Percentiles rank a stretch among this genome's conserved stretches.
Conservation (phyloP, 371 early-diverging fungal genomes). For the Nosema granulosis region DNA sequence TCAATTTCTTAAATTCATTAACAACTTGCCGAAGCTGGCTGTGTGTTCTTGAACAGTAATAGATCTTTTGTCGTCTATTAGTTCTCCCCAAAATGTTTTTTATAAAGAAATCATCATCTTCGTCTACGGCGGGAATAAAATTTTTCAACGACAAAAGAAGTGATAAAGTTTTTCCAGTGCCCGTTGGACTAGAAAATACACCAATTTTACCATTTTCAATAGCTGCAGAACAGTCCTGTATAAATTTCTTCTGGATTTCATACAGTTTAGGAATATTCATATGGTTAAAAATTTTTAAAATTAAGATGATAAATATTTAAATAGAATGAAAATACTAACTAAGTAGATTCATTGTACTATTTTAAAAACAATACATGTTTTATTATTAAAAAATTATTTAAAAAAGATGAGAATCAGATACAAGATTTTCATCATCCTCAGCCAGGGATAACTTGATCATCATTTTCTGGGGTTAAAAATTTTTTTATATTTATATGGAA, state of each 20-base stretch:
- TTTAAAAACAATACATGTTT: too few relatives aligned
- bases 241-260: slow-evolving; percentile 59
- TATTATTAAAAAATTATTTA: not conserved
- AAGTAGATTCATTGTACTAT: too few relatives aligned
- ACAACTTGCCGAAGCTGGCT: slow-evolving; percentile 65
- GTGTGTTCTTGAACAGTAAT: slow-evolving; percentile 67
- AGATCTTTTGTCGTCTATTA: slow-evolving; percentile 44
- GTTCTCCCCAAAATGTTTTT: slow-evolving; percentile 4
- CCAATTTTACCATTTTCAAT: slow-evolving; percentile 53
- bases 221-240: slow-evolving; percentile 52
- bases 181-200: slow-evolving; percentile 66
- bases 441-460: slow-evolving; percentile 25
- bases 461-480: slow-evolving; percentile 8
- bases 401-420: slow-evolving; percentile 17
- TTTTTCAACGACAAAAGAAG: slow-evolving; percentile 50
- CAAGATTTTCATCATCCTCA: slow-evolving; percentile 22
- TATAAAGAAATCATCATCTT: slow-evolving; percentile 24
- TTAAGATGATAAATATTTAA: too few relatives aligned
- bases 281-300: too few relatives aligned
- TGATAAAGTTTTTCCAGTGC: slow-evolving; percentile 67
- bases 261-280: slow-evolving; percentile 48
- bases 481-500: not conserved
- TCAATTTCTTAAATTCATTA: slow-evolving; percentile 58
- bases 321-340: too few relatives aligned
- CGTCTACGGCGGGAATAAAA: slow-evolving; percentile 42